These are phyloP conservation scores for Starmerella stigmatis DNA, from an alignment of 805 yeast species.

Conservation along the genomic window DNA sequence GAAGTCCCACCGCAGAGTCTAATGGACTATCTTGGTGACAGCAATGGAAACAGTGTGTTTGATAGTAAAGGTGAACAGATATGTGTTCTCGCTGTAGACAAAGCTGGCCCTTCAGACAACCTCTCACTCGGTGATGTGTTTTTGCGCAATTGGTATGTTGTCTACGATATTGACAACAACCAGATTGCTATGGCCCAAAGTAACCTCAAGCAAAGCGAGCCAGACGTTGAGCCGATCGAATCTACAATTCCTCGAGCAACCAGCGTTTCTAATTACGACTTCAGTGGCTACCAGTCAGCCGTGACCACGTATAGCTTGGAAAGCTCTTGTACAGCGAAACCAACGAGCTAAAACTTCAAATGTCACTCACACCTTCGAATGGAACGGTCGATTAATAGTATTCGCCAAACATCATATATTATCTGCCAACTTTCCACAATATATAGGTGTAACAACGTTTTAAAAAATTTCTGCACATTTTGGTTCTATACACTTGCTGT, in stretches of 20 bases:
- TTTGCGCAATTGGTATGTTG: constrained; percentile 54
- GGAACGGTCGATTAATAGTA: too few relatives aligned
- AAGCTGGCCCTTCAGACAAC: constrained; percentile 26
- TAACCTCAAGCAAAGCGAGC: constrained; percentile 22
- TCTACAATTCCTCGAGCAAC: constrained; percentile 18
- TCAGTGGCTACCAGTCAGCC: not conserved
- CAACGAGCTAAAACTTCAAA: too few relatives aligned
- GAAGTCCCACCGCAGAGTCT: constrained; percentile 33
- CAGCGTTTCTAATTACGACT: constrained; percentile 6
- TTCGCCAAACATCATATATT: too few relatives aligned
- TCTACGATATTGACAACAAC: constrained; percentile 50
- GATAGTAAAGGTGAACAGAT: constrained; percentile 13
- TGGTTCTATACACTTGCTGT: too few relatives aligned
- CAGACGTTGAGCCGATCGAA: constrained; percentile 23
- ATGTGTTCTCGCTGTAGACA: constrained; percentile 23
- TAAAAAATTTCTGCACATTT: too few relatives aligned
- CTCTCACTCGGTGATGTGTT: constrained; percentile 55
- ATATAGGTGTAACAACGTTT: too few relatives aligned
- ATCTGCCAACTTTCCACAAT: too few relatives aligned
- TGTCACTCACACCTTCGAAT: too few relatives aligned
- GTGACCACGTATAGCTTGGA: not conserved
- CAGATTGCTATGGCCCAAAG: constrained; percentile 51
- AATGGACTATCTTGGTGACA: constrained; percentile 8
- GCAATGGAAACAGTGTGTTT: constrained; percentile 9
- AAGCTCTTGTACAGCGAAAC: not conserved